phyloP scores from a whole-genome alignment of 495 filamentous ascomycete species.

The Daldinia caldariorum region DNA sequence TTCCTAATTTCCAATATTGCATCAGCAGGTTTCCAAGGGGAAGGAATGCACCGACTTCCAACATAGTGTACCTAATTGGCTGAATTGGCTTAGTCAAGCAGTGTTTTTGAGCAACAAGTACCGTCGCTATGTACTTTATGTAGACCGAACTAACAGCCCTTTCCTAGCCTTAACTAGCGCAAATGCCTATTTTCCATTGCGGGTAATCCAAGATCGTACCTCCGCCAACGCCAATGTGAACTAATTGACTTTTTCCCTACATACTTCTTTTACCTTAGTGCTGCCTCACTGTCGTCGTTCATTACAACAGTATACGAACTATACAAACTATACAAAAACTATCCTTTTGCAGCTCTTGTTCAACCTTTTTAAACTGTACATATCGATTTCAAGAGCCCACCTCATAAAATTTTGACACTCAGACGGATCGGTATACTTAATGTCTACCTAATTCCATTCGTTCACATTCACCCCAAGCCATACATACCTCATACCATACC shows the following conservation, averaged over 20 bases:
- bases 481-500: conserved; percentile 20
- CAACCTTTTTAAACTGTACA: conserved; percentile 4
- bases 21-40: conserved; percentile 30
- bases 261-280: conserved; percentile 1
- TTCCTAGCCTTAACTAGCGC: conserved; percentile 1
- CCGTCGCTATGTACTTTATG: conserved; percentile 1
- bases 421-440: conserved; percentile 24
- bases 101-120: conserved; percentile 7
- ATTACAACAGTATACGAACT: conserved; percentile 18
- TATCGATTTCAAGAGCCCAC: conserved; percentile 7
- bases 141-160: neutral
- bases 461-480: conserved; percentile 1
- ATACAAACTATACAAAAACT: conserved; percentile 16
- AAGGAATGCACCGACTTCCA: conserved; percentile 25
- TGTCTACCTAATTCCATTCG: conserved; percentile 37
- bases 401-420: conserved; percentile 13
- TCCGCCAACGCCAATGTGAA: conserved; percentile 9
- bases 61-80: too few species aligned
- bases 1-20: conserved; percentile 30
- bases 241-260: conserved; percentile 10
- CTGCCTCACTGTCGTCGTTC: conserved; percentile 35
- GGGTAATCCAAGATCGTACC: conserved; percentile 10
- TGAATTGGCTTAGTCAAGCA: conserved; percentile 11
- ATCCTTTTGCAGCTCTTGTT: conserved; percentile 11
- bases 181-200: conserved; percentile 2